phyloP scores from a whole-genome alignment of 108 stramenopile species.

The Pelagomonas calceolata region DNA sequence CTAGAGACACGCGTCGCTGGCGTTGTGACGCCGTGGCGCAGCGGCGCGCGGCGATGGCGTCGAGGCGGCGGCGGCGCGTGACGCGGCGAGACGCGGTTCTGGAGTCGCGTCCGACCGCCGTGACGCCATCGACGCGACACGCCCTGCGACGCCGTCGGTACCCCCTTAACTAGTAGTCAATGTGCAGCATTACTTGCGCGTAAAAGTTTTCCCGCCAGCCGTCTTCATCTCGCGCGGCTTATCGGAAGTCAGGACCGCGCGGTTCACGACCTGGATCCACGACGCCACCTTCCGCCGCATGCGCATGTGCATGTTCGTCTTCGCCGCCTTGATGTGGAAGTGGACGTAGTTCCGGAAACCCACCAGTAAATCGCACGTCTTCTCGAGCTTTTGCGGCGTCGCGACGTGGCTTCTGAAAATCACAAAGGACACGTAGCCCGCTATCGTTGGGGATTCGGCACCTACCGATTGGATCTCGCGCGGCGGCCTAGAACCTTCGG shows the following conservation, averaged over 20 bases:
- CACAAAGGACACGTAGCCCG: constrained; percentile 40
- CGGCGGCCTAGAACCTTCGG: constrained; percentile 2
- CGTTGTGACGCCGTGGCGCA: too few species aligned
- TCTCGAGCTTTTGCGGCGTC: constrained; percentile 27
- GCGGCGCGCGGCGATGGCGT: too few species aligned
- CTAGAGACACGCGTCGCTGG: too few species aligned
- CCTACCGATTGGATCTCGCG: background rate
- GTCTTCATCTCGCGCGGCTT: constrained; percentile 49
- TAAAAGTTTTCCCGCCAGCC: constrained; percentile 22
- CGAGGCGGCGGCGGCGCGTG: too few species aligned
- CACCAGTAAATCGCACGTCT: constrained; percentile 24
- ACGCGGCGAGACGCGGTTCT: too few species aligned
- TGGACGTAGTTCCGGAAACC: constrained; percentile 51
- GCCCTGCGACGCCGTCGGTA: too few species aligned
- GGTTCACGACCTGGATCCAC: constrained; percentile 37
- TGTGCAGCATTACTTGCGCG: background rate
- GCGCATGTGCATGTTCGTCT: constrained; percentile 55
- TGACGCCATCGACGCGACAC: too few species aligned
- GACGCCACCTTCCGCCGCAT: constrained; percentile 40
- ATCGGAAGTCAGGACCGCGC: constrained; percentile 29
- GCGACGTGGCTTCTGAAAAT: constrained; percentile 42
- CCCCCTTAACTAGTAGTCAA: too few species aligned
- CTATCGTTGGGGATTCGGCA: background rate
- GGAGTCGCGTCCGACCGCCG: too few species aligned
- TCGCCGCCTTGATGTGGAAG: constrained; percentile 58